Base-by-base conservation (phyloP, 2,329 filamentous ascomycete genomes). In the Fusarium poae region DNA sequence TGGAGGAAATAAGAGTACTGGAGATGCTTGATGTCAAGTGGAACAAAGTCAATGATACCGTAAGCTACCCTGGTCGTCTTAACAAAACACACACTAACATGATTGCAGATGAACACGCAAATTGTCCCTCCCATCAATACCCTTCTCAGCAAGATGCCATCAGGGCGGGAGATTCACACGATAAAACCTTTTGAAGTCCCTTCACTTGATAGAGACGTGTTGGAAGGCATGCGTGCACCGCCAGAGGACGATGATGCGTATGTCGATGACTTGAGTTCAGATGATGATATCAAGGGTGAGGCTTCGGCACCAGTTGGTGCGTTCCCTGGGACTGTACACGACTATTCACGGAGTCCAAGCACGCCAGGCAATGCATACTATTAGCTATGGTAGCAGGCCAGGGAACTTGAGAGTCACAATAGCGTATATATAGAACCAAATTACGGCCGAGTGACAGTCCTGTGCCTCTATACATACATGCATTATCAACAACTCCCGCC, bases 11-110 rank as follows among this genome's bases (percentile, higher is more conserved):
- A 3, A 86, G 94, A 57, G 91, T 98, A 4, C 84, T 97, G 52
- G 92, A 96, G 73, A 93, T 96, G 89, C 82, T 99, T 34, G 88
- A 97, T 72, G 86, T 84, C 37, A 97, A 97, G 77, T 97, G 96
- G 95, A 89, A 88, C 65, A 96, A 94, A 81, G 89, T 94, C 79
- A 99, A 99, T 76, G 93, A 97, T 78, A 97, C 92, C 20, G 92
- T 97, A 81, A 81, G 88, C 67, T 8, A 4, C 6, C 2, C 2
- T 3, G 12, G 8, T 5, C 15, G 11, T 0, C 1, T 39, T 8
- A 13, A 3, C 3, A 3, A 5, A 7, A 4, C 32, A 30, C 35
- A 53, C 37, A 61, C 67, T 74, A 57, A 66, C 49, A 35, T 16
- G 21, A 30, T 15, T 13, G 1, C 65, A 95, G 89, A 90, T 97